Evolutionary conservation across 129 eudicot genomes (phyloP).

Genomic region (Ambrosia artemisiifolia): DNA sequence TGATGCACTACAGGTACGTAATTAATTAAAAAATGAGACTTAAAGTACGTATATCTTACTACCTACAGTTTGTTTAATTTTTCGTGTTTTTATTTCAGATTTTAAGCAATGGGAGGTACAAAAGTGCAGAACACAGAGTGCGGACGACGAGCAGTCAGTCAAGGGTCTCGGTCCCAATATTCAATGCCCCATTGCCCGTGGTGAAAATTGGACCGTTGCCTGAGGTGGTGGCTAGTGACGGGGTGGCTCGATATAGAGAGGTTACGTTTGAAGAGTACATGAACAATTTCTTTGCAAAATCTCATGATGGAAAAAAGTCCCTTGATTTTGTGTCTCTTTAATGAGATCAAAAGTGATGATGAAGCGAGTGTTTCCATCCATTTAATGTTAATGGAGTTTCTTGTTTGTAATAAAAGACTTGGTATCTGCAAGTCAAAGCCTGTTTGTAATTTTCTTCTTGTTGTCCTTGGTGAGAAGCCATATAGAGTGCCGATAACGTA

Average conservation of each 20-base stretch:
- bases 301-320: slow-evolving; percentile 37
- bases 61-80: neutral
- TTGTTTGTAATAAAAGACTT: too few species aligned
- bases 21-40: neutral
- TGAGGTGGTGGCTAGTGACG: slow-evolving; percentile 24
- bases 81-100: slow-evolving; percentile 10
- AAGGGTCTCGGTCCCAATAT: slow-evolving; percentile 33
- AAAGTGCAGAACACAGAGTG: slow-evolving; percentile 42
- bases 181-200: slow-evolving; percentile 12
- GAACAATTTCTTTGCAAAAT: slow-evolving; percentile 17
- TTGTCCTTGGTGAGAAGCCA: too few species aligned
- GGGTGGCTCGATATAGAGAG: slow-evolving; percentile 26
- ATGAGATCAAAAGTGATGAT: neutral
- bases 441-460: too few species aligned
- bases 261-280: slow-evolving; percentile 19
- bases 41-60: neutral
- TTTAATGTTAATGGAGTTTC: neutral
- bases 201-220: slow-evolving; percentile 38
- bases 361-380: neutral
- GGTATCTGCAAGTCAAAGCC: too few species aligned
- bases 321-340: slow-evolving; percentile 32
- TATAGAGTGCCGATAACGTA: too few species aligned
- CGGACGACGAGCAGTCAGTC: slow-evolving; percentile 32
- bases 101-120: slow-evolving; percentile 44
- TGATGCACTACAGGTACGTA: slow-evolving; percentile 41